A percentile compares a stretch with the other conserved stretches of the same genome.
Conservation (phyloP, 768 basidiomycete genomes). For the Tylopilus sp. region DNA sequence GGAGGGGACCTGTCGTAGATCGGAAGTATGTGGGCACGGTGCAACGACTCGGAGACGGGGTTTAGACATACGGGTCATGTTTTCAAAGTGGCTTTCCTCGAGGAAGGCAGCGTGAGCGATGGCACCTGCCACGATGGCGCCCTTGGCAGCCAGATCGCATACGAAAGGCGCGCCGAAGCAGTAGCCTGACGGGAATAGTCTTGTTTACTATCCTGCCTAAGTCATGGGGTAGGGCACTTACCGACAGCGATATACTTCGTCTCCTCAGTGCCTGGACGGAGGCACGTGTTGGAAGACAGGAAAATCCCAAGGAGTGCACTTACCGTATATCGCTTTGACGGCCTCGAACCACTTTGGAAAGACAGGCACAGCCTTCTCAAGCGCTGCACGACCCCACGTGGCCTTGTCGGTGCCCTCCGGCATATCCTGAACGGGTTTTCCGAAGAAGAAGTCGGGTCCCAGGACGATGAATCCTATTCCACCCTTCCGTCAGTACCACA, state of each 20-base stretch:
- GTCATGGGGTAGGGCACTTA: conserved; percentile 15
- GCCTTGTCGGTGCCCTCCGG: conserved; percentile 27
- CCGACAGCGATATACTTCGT: conserved; percentile 43
- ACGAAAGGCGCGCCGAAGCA: conserved; percentile 54
- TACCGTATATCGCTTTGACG: conserved; percentile 49
- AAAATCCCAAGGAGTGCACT: not conserved
- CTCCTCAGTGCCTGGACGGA: conserved; percentile 23
- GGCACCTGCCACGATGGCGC: conserved; percentile 41
- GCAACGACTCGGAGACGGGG: not conserved
- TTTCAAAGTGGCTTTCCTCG: conserved; percentile 50
- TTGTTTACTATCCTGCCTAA: no score
- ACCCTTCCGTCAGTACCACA: not conserved
- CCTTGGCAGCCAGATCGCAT: conserved; percentile 41
- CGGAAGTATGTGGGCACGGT: not conserved
- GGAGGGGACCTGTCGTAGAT: conserved; percentile 10
- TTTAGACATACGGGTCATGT: conserved; percentile 36
- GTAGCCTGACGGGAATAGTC: conserved; percentile 37
- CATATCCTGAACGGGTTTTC: conserved; percentile 39
- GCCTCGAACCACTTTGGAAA: conserved; percentile 50
- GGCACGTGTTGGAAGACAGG: not conserved
- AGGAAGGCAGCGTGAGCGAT: conserved; percentile 52
- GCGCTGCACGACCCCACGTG: conserved; percentile 37
- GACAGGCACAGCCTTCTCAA: conserved; percentile 32
- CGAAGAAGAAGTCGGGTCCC: conserved; percentile 60
- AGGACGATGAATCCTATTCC: conserved; percentile 51